A percentile compares a stretch with the other conserved stretches of the same genome.
phyloP scores from a whole-genome alignment of 2,329 filamentous ascomycete species.

The Aspergillus tanneri region DNA sequence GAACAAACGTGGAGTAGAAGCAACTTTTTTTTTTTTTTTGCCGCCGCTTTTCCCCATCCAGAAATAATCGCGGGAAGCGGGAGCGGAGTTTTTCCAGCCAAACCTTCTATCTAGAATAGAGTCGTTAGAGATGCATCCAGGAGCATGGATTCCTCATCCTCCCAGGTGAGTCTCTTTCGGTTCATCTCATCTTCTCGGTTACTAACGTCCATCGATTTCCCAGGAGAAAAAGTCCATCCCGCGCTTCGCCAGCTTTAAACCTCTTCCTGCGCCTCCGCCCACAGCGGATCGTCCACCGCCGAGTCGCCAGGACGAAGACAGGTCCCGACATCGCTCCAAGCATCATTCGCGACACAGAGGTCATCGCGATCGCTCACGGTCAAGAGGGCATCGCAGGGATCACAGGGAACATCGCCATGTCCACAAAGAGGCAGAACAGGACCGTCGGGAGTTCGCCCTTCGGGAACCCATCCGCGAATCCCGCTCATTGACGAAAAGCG shows the following conservation, averaged over 20 bases:
- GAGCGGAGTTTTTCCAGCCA: slow-evolving; percentile 28
- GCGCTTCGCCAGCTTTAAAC: slow-evolving; percentile 74
- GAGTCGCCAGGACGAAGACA: slow-evolving; percentile 24
- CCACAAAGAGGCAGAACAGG: slow-evolving; percentile 14
- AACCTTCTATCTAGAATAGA: background rate
- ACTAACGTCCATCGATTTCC: background rate
- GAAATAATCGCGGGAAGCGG: slow-evolving; percentile 23
- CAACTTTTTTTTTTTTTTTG: slow-evolving; percentile 42
- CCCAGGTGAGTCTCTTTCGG: slow-evolving; percentile 31
- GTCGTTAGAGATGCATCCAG: background rate
- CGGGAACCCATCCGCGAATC: background rate
- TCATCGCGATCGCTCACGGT: slow-evolving; percentile 26
- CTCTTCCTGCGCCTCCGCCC: slow-evolving; percentile 38
- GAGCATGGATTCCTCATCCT: slow-evolving; percentile 39
- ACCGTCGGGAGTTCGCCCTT: slow-evolving; percentile 7
- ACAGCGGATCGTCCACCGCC: slow-evolving; percentile 23
- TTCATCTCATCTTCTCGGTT: background rate
- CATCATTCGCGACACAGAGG: slow-evolving; percentile 22
- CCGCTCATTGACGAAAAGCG: slow-evolving; percentile 7
- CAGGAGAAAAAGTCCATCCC: slow-evolving; percentile 53
- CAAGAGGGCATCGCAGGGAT: slow-evolving; percentile 19
- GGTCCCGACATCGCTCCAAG: slow-evolving; percentile 22
- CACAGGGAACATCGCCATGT: slow-evolving; percentile 15
- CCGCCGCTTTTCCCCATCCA: slow-evolving; percentile 18
- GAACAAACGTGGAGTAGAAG: slow-evolving; percentile 1